These are phyloP conservation scores for Tillandsia leiboldiana DNA, from an alignment of 176 grass and related monocot species.

Conservation along the genomic window DNA sequence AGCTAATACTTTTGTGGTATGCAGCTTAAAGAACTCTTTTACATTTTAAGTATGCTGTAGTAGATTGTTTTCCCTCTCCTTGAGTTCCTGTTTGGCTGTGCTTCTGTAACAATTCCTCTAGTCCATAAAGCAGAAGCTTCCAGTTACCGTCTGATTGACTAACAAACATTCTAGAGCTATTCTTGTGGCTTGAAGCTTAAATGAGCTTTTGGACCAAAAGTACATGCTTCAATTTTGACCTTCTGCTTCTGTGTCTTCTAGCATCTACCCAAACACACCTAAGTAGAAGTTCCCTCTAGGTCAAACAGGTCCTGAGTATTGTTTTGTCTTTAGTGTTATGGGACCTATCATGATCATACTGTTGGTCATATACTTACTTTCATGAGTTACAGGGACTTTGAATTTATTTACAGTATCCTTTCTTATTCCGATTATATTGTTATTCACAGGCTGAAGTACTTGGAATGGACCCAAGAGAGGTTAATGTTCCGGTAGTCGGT, in stretches of 20 bases:
- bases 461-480: constrained; percentile 78
- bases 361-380: neutral
- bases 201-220: too few relatives aligned
- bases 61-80: neutral
- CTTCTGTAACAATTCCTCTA: too few relatives aligned
- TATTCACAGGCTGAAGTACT: constrained; percentile 76
- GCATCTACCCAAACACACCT: too few relatives aligned
- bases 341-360: neutral
- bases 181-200: too few relatives aligned
- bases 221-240: too few relatives aligned
- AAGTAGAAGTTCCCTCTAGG: too few relatives aligned
- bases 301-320: neutral
- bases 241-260: too few relatives aligned
- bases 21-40: constrained; percentile 13
- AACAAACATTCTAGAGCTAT: too few relatives aligned
- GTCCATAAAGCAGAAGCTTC: too few relatives aligned
- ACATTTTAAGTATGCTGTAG: neutral
- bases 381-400: neutral
- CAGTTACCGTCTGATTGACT: too few relatives aligned
- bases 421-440: constrained; percentile 6
- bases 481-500: constrained; percentile 68
- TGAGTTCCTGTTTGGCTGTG: neutral
- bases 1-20: constrained; percentile 98
- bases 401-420: neutral
- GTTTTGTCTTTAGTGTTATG: neutral